Evolutionary conservation across 192 early-diverging fungal species (phyloP), one percentile per base, ranked within the genome.

Genomic region (Endogone sp.): DNA sequence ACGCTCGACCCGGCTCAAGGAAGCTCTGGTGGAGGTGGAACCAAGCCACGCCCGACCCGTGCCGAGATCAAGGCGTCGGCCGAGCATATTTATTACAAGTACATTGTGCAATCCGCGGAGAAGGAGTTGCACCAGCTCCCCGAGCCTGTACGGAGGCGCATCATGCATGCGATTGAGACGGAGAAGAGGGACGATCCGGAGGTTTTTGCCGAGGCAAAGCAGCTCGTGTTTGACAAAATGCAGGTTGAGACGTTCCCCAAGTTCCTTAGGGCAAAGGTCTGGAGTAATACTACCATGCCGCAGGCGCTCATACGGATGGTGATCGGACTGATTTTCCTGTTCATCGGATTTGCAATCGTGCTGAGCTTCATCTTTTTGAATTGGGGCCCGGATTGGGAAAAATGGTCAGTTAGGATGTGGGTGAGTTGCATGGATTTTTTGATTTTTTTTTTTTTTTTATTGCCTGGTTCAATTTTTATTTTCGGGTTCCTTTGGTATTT

Each of bases 171-270:
- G 23, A 71, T 74, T 63, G 76, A 72, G 27, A 69, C n/a, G 25
- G 63, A 25, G 22, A 32, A 31, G 26, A 57, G 81, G 8, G 83
- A 81, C 58, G 81, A 85, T 67, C 81, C 83, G 10, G 64, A 65
- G 23, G 77, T 89, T 3, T 89, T 81, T 72, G 60, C 74, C 2
- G 87, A 86, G 59, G 85, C 85, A n/a, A 82, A 85, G 23, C 73
- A 85, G 30, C 74, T 79, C 69, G 68, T 81, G 22, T 84, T 77
- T 70, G 75, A 83, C 28, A 75, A 71, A 0, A 86, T 89, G 85
- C 73, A 83, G 56, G 63, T 68, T 23, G 72, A 80, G 28, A 77
- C 78, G 13, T 89, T 83, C 60, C 85, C 87, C n/a, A 72, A 80
- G 28, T 89, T 89, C 62, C 55, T 89, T 11, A 63, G 78, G 25